Conservation (phyloP, 116 monocot genomes). For the Dioscorea cayenensis region DNA sequence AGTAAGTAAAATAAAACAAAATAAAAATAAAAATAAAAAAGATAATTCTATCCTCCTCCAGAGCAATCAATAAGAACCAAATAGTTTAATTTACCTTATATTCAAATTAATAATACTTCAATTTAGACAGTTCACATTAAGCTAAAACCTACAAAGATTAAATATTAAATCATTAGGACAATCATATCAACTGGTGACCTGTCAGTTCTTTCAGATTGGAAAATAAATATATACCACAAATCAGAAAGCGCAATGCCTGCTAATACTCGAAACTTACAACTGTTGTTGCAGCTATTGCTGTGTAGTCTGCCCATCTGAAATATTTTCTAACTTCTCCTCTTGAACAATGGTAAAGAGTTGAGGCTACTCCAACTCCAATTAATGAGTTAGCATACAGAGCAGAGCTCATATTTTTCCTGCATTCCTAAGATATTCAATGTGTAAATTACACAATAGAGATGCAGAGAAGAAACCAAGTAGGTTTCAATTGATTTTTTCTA, state of each 20-base stretch:
- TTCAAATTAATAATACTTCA: no score
- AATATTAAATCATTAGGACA: no score
- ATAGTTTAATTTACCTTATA: no score
- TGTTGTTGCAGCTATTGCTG: conserved; percentile 84
- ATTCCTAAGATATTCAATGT: conserved; percentile 4
- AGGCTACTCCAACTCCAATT: conserved; percentile 86
- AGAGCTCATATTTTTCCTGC: conserved; percentile 80
- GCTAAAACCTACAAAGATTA: no score
- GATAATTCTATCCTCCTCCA: no score
- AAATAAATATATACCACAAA: background rate
- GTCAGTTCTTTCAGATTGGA: no score
- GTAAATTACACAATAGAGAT: background rate
- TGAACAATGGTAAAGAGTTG: conserved; percentile 83
- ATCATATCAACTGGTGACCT: no score
- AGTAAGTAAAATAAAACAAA: no score
- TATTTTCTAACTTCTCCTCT: conserved; percentile 68
- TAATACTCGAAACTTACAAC: conserved; percentile 45
- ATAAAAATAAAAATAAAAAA: no score
- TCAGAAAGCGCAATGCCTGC: background rate
- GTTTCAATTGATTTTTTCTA: background rate
- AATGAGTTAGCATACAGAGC: conserved; percentile 82
- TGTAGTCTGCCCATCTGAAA: conserved; percentile 90
- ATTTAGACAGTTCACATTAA: no score
- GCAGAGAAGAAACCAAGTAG: background rate
- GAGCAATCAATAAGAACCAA: no score